Base-by-base conservation (phyloP, 768 basidiomycete species). In the Suillus bovinus region DNA sequence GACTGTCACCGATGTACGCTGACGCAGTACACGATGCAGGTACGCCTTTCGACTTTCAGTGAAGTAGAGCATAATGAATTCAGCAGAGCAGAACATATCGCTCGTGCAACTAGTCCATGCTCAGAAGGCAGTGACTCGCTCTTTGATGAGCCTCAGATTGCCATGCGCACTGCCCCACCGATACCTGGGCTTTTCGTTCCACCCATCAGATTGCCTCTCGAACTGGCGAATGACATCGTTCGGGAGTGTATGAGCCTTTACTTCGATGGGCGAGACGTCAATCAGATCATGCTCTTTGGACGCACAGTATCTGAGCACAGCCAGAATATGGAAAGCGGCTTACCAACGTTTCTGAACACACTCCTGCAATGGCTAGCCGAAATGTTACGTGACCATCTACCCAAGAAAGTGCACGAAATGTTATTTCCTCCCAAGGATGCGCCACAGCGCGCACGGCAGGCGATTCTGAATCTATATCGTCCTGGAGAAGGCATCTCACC, bases 231-330 rank as follows among this genome's bases (percentile, higher is more conserved):
- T 24, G 70, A 77, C 0, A 76, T 87, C 36, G 70, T 79, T 56
- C 70, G 72, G 13, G 83, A 83, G 58, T 89, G 88, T 72, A 79
- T 85, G 72, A 68, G 74, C 2, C 80, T 79, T 10, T 91, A 88
- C 71, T 90, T 90, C 69, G 69, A 68, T 11, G 71, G 71, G 13
- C 76, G 74, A 29, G 65, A 76, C 47, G 78, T 84, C 53, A 92
- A 96, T 69, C 94, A 96, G 73, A 83, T 90, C 58, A 95, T 96
- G 94, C 81, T 96, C 20, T 96, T 96, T 69, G 86, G 86, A 49
- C 83, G 87, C 42, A 68, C 65, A 44, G 22, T 56, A 58, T 60
- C 71, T 22, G 62, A 65, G 41, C 29, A 54, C 5, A 64, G 68
- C 13, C 63, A 63, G 38, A 62, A 61, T 56, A 67, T 66, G 66